Percentiles rank a stretch among this genome's conserved stretches.
phyloP scores from a whole-genome alignment of 345 rosid genomes.

The Citropsis articulata region DNA sequence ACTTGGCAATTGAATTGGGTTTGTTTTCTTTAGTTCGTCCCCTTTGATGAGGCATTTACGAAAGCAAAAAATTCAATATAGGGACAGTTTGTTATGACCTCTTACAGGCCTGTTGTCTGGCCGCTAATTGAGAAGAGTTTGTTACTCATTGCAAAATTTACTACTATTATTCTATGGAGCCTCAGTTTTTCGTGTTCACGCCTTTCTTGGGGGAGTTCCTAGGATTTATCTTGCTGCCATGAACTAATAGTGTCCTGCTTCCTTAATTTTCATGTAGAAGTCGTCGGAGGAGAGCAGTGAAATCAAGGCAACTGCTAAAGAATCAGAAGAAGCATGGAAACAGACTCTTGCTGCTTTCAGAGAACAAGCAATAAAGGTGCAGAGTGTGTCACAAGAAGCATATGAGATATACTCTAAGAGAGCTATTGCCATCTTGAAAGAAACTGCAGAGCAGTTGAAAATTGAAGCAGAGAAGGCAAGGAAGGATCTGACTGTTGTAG shows the following conservation, averaged over 20 bases:
- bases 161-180: background rate
- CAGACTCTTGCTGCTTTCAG: constrained; percentile 62
- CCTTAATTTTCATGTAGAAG: constrained; percentile 26
- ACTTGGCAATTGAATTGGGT: background rate
- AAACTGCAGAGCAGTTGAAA: constrained; percentile 67
- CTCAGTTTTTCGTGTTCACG: background rate
- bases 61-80: background rate
- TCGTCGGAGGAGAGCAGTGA: constrained; percentile 47
- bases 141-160: background rate
- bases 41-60: background rate
- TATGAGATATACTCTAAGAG: constrained; percentile 62
- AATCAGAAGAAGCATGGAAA: constrained; percentile 83
- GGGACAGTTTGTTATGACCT: background rate
- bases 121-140: background rate
- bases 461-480: constrained; percentile 80
- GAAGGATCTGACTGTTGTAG: constrained; percentile 52
- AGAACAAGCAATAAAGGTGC: constrained; percentile 77
- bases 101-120: background rate
- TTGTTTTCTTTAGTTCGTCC: background rate
- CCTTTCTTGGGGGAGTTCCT: too few species aligned
- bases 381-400: constrained; percentile 73
- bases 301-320: constrained; percentile 31
- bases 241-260: background rate
- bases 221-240: background rate
- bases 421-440: constrained; percentile 51